phyloP scores from a whole-genome alignment of 805 yeast genomes.

The Debaryomyces castellii region DNA sequence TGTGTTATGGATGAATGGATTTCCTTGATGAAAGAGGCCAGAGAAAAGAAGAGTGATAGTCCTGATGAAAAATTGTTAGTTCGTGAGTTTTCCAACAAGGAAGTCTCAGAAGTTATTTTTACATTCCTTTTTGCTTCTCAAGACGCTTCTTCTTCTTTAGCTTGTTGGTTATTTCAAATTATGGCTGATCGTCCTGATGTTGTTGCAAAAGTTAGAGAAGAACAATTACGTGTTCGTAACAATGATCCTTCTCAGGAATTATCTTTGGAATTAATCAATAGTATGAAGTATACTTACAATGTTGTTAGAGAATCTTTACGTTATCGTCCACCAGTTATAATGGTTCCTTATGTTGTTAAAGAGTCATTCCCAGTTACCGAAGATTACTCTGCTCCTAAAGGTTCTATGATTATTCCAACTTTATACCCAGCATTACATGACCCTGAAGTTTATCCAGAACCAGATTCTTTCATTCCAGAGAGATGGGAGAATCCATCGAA shows the following conservation, averaged over 20 bases:
- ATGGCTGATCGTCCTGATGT: slow-evolving; percentile 95
- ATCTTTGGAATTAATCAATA: slow-evolving; percentile 70
- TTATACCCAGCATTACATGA: slow-evolving; percentile 95
- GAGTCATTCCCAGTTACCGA: slow-evolving; percentile 80
- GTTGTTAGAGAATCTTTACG: slow-evolving; percentile 92
- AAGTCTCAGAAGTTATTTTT: slow-evolving; percentile 94
- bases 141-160: slow-evolving; percentile 95
- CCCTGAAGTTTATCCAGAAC: slow-evolving; percentile 93
- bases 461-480: slow-evolving; percentile 93
- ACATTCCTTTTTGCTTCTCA: slow-evolving; percentile 97
- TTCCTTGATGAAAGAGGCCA: slow-evolving; percentile 74
- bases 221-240: slow-evolving; percentile 79
- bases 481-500: slow-evolving; percentile 91
- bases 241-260: slow-evolving; percentile 68
- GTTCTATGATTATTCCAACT: slow-evolving; percentile 95
- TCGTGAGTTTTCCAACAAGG: slow-evolving; percentile 84
- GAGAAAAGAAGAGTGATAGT: slow-evolving; percentile 47
- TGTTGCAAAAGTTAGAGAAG: slow-evolving; percentile 81
- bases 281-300: slow-evolving; percentile 85
- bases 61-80: slow-evolving; percentile 58
- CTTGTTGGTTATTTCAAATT: slow-evolving; percentile 97
- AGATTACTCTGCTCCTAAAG: slow-evolving; percentile 90
- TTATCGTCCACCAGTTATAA: slow-evolving; percentile 94
- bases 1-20: slow-evolving; percentile 98
- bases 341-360: slow-evolving; percentile 97